Conservation (phyloP, 345 rosid genomes). For the Moringa oleifera region DNA sequence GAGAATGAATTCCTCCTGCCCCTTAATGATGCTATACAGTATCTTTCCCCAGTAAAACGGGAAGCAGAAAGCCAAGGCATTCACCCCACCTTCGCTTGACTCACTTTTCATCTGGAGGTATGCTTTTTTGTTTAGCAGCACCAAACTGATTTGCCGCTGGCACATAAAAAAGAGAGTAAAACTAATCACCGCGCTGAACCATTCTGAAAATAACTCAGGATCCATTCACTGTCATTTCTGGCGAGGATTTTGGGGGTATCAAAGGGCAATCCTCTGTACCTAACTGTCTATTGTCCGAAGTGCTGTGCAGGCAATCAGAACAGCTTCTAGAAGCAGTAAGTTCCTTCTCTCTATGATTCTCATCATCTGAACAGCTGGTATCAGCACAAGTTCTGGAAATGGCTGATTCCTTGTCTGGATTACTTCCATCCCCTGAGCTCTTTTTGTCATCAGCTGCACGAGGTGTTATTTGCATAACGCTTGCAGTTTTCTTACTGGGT, state of each 20-base stretch:
- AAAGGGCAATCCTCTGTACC: conserved; percentile 60
- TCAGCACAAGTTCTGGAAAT: conserved; percentile 30
- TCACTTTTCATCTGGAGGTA: background rate
- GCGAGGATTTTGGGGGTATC: conserved; percentile 66
- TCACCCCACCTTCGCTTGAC: conserved; percentile 5
- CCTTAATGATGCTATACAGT: conserved; percentile 28
- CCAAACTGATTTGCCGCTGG: conserved; percentile 12
- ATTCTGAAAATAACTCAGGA: conserved; percentile 35
- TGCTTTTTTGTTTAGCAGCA: conserved; percentile 10
- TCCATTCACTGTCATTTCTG: conserved; percentile 95
- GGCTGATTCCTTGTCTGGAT: conserved; percentile 28
- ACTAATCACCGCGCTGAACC: conserved; percentile 11
- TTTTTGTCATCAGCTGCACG: conserved; percentile 28
- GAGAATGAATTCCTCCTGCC: conserved; percentile 14
- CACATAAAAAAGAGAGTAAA: conserved; percentile 13
- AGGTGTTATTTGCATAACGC: conserved; percentile 22
- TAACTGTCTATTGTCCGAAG: conserved; percentile 46
- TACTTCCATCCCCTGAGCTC: conserved; percentile 28
- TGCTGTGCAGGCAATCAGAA: conserved; percentile 41
- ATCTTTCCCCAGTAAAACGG: conserved; percentile 8
- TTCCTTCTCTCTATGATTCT: conserved; percentile 46
- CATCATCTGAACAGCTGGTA: conserved; percentile 40
- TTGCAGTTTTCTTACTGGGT: conserved; percentile 53
- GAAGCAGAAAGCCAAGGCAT: background rate
- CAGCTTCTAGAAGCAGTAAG: conserved; percentile 40